Evolutionary conservation across 257 asterid species (phyloP).

Genomic region (Scutellaria baicalensis): DNA sequence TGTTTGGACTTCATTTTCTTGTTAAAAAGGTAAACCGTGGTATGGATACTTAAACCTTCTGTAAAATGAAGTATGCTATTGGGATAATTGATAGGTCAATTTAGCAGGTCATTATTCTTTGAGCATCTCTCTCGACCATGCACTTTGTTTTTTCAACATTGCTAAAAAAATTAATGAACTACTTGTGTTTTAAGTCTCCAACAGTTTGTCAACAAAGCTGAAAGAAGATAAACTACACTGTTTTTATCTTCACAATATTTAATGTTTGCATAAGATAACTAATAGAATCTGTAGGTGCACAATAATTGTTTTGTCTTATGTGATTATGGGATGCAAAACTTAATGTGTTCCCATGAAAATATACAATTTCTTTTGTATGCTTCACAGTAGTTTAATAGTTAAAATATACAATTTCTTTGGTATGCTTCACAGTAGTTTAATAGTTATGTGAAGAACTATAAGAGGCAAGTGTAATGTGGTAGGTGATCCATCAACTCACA

Average conservation of each 20-base stretch:
- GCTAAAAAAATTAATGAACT: background rate
- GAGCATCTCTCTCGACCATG: background rate
- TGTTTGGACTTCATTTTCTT: background rate
- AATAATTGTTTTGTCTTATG: background rate
- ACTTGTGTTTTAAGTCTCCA: background rate
- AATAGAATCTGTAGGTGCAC: background rate
- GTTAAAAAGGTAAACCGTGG: background rate
- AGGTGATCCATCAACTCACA: background rate
- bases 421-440: background rate
- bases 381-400: background rate
- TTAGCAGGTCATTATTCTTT: background rate
- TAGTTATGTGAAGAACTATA: background rate
- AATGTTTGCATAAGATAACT: background rate
- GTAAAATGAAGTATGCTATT: background rate
- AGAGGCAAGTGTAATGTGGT: background rate
- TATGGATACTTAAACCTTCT: background rate
- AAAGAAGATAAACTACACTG: background rate
- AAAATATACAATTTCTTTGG: background rate
- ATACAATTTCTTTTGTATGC: background rate
- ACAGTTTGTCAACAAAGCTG: background rate
- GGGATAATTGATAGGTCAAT: background rate
- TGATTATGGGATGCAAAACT: background rate
- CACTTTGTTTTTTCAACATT: background rate
- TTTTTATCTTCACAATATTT: background rate
- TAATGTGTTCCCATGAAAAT: background rate